These are phyloP conservation scores for Groenewaldozyma sp. DNA, from an alignment of 1,139 yeast genomes.

Conservation along the genomic window DNA sequence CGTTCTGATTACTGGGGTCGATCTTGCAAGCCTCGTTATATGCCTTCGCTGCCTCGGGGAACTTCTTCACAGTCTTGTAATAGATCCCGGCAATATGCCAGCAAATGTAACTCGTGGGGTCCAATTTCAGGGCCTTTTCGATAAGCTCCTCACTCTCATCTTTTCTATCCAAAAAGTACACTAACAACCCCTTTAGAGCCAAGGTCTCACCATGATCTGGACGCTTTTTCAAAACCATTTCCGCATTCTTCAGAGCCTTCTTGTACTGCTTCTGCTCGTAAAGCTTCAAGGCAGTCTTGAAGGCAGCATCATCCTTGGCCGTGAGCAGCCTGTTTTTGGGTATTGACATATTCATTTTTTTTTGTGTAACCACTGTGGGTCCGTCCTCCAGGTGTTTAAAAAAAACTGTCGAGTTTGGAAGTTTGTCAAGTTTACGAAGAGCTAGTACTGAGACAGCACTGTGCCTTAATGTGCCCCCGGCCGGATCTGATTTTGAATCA, in stretches of 20 bases:
- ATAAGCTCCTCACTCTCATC: conserved; percentile 60
- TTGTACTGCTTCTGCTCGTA: conserved; percentile 84
- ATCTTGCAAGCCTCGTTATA: conserved; percentile 68
- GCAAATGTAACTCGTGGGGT: conserved; percentile 51
- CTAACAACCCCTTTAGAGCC: conserved; percentile 74
- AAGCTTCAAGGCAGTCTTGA: conserved; percentile 71
- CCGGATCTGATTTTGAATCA: too few relatives aligned
- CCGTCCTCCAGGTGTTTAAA: too few relatives aligned
- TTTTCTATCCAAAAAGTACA: conserved; percentile 43
- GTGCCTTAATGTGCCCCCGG: too few relatives aligned
- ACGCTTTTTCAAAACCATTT: conserved; percentile 66
- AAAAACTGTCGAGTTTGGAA: too few relatives aligned
- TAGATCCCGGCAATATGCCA: conserved; percentile 84
- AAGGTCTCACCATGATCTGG: conserved; percentile 71
- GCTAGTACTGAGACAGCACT: too few relatives aligned
- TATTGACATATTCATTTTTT: conserved; percentile 2
- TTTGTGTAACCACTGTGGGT: not conserved
- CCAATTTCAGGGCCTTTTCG: conserved; percentile 50
- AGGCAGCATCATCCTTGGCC: conserved; percentile 55
- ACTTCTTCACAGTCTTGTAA: conserved; percentile 60
- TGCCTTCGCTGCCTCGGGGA: conserved; percentile 71
- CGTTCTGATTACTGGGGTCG: conserved; percentile 71
- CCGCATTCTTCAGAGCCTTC: conserved; percentile 70
- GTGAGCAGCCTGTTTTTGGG: conserved; percentile 23
- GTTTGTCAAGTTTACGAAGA: too few relatives aligned